Conservation (phyloP, 805 yeast species). For the Zygosaccharomyces bailii region DNA sequence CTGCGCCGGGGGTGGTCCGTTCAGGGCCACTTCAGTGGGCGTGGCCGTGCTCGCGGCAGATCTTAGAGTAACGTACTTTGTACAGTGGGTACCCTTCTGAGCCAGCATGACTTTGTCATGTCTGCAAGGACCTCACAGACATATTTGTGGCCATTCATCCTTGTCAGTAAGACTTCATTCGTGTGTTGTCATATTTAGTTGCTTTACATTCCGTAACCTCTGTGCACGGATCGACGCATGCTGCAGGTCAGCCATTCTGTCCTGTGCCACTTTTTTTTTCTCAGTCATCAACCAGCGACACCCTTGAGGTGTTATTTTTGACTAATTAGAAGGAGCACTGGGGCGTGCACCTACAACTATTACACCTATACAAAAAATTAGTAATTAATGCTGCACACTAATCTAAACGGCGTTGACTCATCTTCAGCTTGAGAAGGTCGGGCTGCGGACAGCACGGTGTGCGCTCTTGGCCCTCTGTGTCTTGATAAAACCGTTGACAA, state of each 20-base stretch:
- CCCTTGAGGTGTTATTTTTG: neutral
- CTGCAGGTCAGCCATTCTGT: neutral
- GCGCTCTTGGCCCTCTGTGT: slow-evolving; percentile 54
- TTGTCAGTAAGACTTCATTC: neutral
- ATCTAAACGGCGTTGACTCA: slow-evolving; percentile 52
- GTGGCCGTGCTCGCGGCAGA: slow-evolving; percentile 88
- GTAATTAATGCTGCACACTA: neutral
- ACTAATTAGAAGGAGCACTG: too few relatives aligned
- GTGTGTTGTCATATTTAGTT: too few relatives aligned
- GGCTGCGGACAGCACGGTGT: slow-evolving; percentile 81
- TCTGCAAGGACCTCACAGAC: slow-evolving; percentile 7
- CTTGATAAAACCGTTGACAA: slow-evolving; percentile 62
- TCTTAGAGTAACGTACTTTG: slow-evolving; percentile 54
- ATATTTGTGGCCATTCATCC: neutral
- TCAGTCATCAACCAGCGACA: too few relatives aligned
- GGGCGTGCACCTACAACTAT: too few relatives aligned
- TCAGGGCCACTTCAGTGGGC: slow-evolving; percentile 31
- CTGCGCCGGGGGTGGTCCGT: slow-evolving; percentile 32
- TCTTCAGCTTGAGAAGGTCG: slow-evolving; percentile 55
- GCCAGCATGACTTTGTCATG: slow-evolving; percentile 1
- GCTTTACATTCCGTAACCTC: too few relatives aligned
- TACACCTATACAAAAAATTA: too few relatives aligned
- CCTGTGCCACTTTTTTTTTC: too few relatives aligned
- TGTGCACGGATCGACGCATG: neutral
- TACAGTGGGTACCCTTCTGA: slow-evolving; percentile 1